Evolutionary conservation across 805 yeast species (phyloP), one percentile per base, ranked within the genome.

Genomic region (Starmerella kuoi): DNA sequence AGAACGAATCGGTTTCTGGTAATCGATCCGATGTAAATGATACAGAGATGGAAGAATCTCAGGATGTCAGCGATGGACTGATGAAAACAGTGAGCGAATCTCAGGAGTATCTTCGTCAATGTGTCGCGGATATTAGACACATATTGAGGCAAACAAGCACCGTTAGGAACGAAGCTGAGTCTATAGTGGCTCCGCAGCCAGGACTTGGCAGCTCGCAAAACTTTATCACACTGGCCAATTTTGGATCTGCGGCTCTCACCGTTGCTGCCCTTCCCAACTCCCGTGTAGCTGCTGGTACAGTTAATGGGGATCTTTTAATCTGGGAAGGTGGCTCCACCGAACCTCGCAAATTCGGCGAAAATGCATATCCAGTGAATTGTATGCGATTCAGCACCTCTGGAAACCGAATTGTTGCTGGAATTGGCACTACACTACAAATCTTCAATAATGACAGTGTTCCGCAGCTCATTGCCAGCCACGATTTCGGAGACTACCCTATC

Each of bases 101-200:
- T 20, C 43, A 35, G 14, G 46, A 59, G 41, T 60, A 57, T 39
- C 50, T 62, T 8, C 55, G 51, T 21, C 57, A 58, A 38, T 62
- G 66, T 49, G 46, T 62, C 8, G 58, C 59, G 35, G 66, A 62
- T 41, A 61, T 62, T 15, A 40, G 45, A 20, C 37, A 42, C 28
- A 34, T 46, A 14, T 36, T 46, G 25, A 38, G 42, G 22, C 52
- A 50, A 22, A 42, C 41, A 18, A 48, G 53, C 26, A 19, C 42
- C n/a, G 14, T 28, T n/a, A n/a, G 26, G 17, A 22, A 31, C 38
- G 47, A 42, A 19, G 25, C 43, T 9, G 47, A 42, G 23, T 30
- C 32, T 24, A 26, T 39, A 11, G 32, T 44, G 24, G 33, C 47
- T 21, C 31, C 27, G 14, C 48, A 24, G 22, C 32, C 32, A 17